Base-by-base conservation (phyloP, 768 basidiomycete species). In the Termitomyces sp. region DNA sequence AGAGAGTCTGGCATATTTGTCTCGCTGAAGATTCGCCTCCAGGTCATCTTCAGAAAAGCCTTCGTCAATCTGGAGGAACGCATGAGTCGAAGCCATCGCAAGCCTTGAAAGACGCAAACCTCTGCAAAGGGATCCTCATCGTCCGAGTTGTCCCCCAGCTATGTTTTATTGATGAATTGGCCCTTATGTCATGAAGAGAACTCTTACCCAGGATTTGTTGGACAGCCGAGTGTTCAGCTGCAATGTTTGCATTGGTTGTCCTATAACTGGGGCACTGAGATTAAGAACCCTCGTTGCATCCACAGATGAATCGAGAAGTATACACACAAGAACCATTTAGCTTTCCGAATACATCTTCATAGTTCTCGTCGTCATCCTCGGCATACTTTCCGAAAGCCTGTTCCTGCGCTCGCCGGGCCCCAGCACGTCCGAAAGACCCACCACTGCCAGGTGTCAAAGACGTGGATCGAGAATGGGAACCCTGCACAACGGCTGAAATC, bases 101-200 rank as follows among this genome's bases (percentile, higher is more conserved):
- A 36, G 6, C 16, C 27, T 33, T 22, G 18, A 16, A 59, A 24
- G n/a, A 15, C 42, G 9, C 65, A 57, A 64, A 92, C 93, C 77
- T 95, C 93, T 2, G 96, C 95, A 65, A 99, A 99, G 1, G 97
- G 96, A 76, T 99, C 95, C 55, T 94, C 92, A 54, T 96, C 95
- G 58, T 96, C 94, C 2, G 84, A 85, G 36, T 90, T 83, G 46
- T 93, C 93, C 9, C 88, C 88, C 55, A 89, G 73, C 87, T 90
- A 61, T 45, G 45, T 20, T 55, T 22, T 46, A 54, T 50, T 36
- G 6, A 56, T 34, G 54, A 39, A 48, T 54, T n/a, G 56, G 27
- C 37, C 58, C 36, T 34, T 12, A 46, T 36, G 41, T 18, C 12
- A 52, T 41, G 37, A 45, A 18, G 6, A 9, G 9, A 44, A 33